Evolutionary conservation across 768 basidiomycete species (phyloP), one percentile per base, ranked within the genome.

Genomic region (Tephrocybe sp.): DNA sequence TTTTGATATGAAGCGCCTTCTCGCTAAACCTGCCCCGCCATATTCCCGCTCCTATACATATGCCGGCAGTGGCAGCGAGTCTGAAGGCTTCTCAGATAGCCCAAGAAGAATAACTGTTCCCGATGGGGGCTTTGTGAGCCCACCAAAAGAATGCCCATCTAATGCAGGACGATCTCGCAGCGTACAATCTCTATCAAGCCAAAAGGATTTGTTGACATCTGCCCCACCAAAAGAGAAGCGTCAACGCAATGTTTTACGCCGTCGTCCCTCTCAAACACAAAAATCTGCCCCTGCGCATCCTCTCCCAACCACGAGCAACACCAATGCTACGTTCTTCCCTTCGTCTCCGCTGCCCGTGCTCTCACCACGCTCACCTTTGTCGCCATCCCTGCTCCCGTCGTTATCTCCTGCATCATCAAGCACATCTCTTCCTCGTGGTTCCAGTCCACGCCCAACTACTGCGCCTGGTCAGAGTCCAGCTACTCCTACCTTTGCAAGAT

Each of bases 11-110:
- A 60, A 59, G n/a, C 57, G 60, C 10, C 54, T 62, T 5, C 57
- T 62, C 5, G 52, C 62, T 4, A 62, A 59, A 30, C 62, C 62
- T 11, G 62, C 62, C 3, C 62, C 52, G 9, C 60, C 56, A 4
- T 59, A 49, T 22, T 47, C 51, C 22, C 52, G 49, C 26, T 22
- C 31, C 0, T 12, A 45, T 3, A 31, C 32, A 2, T 32, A 49
- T 16, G 54, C 47, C 16, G 60, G 55, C 10, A 56, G 59, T 35
- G 54, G 56, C 5, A 60, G 53, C 30, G 61, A 62, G 12, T 60
- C 59, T 12, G 61, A 62, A 35, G 53, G 56, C 19, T 33, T 47
- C 5, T 41, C 31, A 5, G 40, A 26, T 16, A 14, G 17, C 10
- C 12, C 35, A 9, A n/a, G 7, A 20, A 43, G 32, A 19, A 48